Conservation (phyloP, 2,329 filamentous ascomycete species). For the Claviceps citrina region DNA sequence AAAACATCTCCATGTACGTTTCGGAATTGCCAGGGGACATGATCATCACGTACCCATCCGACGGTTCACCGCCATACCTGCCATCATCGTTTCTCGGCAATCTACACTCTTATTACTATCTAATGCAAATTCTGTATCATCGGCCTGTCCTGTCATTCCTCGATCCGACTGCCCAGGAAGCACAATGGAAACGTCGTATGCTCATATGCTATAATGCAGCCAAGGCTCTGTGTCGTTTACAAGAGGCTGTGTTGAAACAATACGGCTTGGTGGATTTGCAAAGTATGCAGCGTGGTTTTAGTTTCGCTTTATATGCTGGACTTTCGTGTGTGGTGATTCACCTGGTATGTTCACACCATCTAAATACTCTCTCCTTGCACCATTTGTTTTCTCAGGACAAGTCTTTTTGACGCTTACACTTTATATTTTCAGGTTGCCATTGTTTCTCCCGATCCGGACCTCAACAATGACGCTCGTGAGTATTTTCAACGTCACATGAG, state of each 20-base stretch:
- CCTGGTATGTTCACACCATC: constrained; percentile 48
- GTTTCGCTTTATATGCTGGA: constrained; percentile 86
- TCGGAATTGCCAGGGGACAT: constrained; percentile 65
- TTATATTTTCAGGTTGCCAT: constrained; percentile 55
- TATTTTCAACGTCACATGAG: constrained; percentile 93
- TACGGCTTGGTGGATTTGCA: constrained; percentile 69
- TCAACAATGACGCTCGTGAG: constrained; percentile 69
- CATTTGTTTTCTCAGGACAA: constrained; percentile 1
- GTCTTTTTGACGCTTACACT: constrained; percentile 7
- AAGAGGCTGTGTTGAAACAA: constrained; percentile 64
- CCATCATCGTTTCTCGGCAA: constrained; percentile 80
- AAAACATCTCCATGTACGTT: constrained; percentile 61
- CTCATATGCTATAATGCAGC: constrained; percentile 70
- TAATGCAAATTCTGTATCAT: constrained; percentile 74
- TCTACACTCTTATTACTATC: constrained; percentile 74
- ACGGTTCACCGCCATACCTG: constrained; percentile 70
- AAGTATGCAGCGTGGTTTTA: constrained; percentile 87
- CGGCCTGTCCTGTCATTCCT: constrained; percentile 71
- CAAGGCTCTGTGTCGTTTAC: constrained; percentile 69
- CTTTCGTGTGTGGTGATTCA: constrained; percentile 87
- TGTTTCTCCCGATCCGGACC: constrained; percentile 79
- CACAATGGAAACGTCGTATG: constrained; percentile 80
- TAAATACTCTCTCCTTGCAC: not conserved
- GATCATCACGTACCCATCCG: constrained; percentile 58
- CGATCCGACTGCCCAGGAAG: constrained; percentile 53